Evolutionary conservation across 768 basidiomycete species (phyloP), one percentile per base, ranked within the genome.

Genomic region (Trametes gibbosa): DNA sequence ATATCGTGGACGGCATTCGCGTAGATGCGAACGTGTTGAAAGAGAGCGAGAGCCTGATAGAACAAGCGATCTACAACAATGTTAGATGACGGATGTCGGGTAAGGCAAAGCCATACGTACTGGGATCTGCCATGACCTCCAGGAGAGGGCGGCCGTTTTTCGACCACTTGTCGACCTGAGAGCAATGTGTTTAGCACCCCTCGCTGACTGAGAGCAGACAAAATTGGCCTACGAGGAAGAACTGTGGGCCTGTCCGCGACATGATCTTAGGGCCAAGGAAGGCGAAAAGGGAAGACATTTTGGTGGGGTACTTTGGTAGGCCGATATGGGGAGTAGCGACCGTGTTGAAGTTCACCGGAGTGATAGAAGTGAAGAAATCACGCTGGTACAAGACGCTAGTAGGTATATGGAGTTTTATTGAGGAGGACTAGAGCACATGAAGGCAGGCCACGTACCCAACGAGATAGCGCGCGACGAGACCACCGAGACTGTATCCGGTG

Each of bases 311-410:
- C 66, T 76, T 75, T 4, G 84, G 84, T 7, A 92, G 79, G 14
- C 93, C 93, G 40, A 93, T 77, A 61, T 92, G 87, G 1, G 93
- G 93, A 0, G 92, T 91, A 1, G 92, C 90, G 50, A 95, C 74
- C 0, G 92, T 91, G 53, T 83, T 84, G 71, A 95, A 95, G 70
- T 92, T 92, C 53, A 90, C 79, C 0, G 92, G 90, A 27, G 74
- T 72, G 42, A 93, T 79, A 1, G 76, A 73, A 2, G 85, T 77
- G 67, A 95, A 95, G 75, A 94, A 92, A 7, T 78, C 77, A 46
- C 79, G 79, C 55, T 87, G 85, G 57, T 84, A 74, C 29, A 92
- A 74, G 45, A 90, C 81, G 2, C 87, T 89, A 14, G 4, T 14
- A 14, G 29, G 34, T 14, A 4, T 6, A 16, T 24, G 7, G n/a